These are phyloP conservation scores for Podospora bellae-mahoneyi DNA, from an alignment of 495 filamentous ascomycete species.

Conservation along the genomic window DNA sequence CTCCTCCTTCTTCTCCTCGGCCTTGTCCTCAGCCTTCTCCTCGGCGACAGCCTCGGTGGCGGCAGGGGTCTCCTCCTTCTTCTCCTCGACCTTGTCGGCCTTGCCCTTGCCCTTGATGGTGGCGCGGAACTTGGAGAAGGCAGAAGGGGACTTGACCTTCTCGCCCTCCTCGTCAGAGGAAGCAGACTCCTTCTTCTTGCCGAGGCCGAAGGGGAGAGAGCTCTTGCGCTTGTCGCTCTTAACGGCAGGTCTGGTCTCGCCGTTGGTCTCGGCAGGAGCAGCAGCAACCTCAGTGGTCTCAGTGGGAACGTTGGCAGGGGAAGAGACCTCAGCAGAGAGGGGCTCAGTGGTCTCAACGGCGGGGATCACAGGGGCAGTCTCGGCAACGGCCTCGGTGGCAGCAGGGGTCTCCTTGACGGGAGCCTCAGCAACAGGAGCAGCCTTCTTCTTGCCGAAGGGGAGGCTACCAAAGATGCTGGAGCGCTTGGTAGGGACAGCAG, in stretches of 20 bases:
- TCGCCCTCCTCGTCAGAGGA: slow-evolving; percentile 48
- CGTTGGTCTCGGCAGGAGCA: slow-evolving; percentile 42
- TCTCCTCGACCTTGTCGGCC: slow-evolving; percentile 47
- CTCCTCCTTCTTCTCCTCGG: slow-evolving; percentile 39
- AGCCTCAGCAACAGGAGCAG: slow-evolving; percentile 40
- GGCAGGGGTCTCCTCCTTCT: slow-evolving; percentile 31
- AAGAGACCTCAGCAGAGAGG: slow-evolving; percentile 45
- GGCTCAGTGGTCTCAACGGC: slow-evolving; percentile 56
- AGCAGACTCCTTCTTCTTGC: slow-evolving; percentile 50
- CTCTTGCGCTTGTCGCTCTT: slow-evolving; percentile 58
- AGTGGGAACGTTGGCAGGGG: slow-evolving; percentile 43
- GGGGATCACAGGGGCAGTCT: slow-evolving; percentile 56
- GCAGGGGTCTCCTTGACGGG: slow-evolving; percentile 36
- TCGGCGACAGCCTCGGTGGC: slow-evolving; percentile 48
- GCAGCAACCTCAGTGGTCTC: slow-evolving; percentile 43
- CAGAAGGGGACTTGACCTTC: slow-evolving; percentile 52
- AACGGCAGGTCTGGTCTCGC: slow-evolving; percentile 50
- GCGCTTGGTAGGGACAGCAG: slow-evolving; percentile 40
- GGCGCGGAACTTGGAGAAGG: slow-evolving; percentile 57
- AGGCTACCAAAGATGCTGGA: slow-evolving; percentile 53
- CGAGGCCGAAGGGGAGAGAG: slow-evolving; percentile 52
- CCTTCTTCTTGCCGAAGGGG: slow-evolving; percentile 53
- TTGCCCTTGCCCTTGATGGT: slow-evolving; percentile 51
- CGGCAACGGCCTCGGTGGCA: slow-evolving; percentile 47
- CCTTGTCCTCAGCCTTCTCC: slow-evolving; percentile 22